Evolutionary conservation across 768 basidiomycete species (phyloP).

Genomic region (Leccinellum rugosiceps): DNA sequence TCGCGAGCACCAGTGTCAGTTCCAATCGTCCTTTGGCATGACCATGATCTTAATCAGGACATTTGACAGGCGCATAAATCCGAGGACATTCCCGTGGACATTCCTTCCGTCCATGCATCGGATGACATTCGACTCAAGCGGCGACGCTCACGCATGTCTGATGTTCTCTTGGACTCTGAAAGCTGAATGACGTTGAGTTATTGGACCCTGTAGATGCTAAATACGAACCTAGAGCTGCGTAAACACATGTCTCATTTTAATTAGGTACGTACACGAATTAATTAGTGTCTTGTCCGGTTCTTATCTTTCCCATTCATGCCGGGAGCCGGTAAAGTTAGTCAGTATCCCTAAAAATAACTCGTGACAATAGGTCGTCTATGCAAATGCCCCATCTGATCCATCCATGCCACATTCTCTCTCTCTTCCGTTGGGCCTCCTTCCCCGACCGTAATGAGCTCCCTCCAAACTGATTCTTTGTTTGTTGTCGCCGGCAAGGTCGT

Average conservation of each 20-base stretch:
- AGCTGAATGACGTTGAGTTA: slow-evolving; percentile 14
- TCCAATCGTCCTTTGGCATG: not conserved
- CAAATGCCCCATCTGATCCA: not conserved
- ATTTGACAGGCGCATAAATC: slow-evolving; percentile 23
- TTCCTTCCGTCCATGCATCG: slow-evolving; percentile 29
- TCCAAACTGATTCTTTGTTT: slow-evolving; percentile 41
- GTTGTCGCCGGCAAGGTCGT: slow-evolving; percentile 52
- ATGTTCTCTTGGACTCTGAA: slow-evolving; percentile 30
- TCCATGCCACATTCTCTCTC: not conserved
- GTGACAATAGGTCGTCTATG: slow-evolving; percentile 17
- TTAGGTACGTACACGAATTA: slow-evolving; percentile 24
- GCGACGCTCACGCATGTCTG: slow-evolving; percentile 42
- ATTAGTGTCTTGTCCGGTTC: slow-evolving; percentile 15
- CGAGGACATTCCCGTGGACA: slow-evolving; percentile 27
- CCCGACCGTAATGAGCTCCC: slow-evolving; percentile 33
- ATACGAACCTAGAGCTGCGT: slow-evolving; percentile 10
- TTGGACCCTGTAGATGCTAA: slow-evolving; percentile 10
- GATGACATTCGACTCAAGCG: slow-evolving; percentile 39
- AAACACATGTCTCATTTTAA: slow-evolving; percentile 22
- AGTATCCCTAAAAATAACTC: slow-evolving; percentile 8
- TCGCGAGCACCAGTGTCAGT: slow-evolving; percentile 22
- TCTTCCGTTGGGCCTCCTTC: not conserved
- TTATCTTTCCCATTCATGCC: slow-evolving; percentile 6
- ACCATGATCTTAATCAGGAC: slow-evolving; percentile 7
- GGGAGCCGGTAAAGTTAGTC: slow-evolving; percentile 7